These are phyloP conservation scores for Fomitopsis palustris DNA, from an alignment of 1,284 basidiomycete species.

Conservation along the genomic window DNA sequence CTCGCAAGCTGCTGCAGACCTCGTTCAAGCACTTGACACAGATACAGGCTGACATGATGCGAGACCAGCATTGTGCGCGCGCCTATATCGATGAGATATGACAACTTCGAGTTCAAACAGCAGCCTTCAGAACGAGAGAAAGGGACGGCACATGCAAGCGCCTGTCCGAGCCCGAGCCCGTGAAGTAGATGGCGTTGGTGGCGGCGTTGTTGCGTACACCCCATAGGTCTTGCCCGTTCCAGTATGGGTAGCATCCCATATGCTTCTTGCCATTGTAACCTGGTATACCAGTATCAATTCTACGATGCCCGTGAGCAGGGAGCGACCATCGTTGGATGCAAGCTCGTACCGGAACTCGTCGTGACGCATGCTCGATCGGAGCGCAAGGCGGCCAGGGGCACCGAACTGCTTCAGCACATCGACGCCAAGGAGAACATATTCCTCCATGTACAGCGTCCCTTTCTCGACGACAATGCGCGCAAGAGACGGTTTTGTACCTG, in stretches of 20 bases:
- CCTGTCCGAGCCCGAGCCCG: background rate
- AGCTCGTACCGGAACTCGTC: conserved; percentile 36
- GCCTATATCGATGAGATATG: too few relatives aligned
- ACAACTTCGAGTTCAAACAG: too few relatives aligned
- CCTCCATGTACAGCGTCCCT: conserved; percentile 32
- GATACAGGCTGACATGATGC: too few relatives aligned
- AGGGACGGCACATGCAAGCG: background rate
- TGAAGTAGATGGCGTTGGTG: conserved; percentile 21
- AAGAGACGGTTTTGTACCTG: conserved; percentile 19
- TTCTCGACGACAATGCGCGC: conserved; percentile 25
- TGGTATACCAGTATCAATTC: conserved; percentile 20
- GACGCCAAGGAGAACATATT: conserved; percentile 30
- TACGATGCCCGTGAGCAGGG: background rate
- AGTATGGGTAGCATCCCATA: conserved; percentile 24
- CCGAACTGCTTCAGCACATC: conserved; percentile 25
- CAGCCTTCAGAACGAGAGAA: background rate
- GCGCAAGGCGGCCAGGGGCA: conserved; percentile 23
- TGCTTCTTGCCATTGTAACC: conserved; percentile 49
- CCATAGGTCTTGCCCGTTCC: conserved; percentile 24
- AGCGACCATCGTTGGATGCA: background rate
- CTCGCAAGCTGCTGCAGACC: background rate
- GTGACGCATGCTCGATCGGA: conserved; percentile 35
- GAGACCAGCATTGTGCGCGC: too few relatives aligned
- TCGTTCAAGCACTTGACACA: background rate
- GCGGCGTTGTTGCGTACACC: conserved; percentile 16